phyloP scores from a whole-genome alignment of 768 basidiomycete genomes.

The Lactarius deliciosus region DNA sequence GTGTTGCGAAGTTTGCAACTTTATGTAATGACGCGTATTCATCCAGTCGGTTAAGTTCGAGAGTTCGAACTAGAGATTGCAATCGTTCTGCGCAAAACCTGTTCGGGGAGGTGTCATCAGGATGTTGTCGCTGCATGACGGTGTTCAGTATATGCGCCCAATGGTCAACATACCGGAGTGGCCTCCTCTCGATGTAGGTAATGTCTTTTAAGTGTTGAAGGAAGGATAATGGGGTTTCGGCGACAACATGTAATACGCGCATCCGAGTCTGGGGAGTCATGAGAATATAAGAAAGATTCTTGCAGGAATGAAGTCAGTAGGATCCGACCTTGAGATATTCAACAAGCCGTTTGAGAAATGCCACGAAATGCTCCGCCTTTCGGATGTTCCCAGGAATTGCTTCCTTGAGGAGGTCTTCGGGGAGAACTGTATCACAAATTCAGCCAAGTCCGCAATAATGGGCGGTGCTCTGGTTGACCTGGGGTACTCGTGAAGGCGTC shows the following conservation, averaged over 20 bases:
- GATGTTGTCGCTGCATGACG: slow-evolving; percentile 11
- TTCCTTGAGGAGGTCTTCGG: slow-evolving; percentile 92
- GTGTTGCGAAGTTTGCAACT: slow-evolving; percentile 92
- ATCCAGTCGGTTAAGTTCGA: slow-evolving; percentile 86
- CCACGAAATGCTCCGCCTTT: slow-evolving; percentile 98
- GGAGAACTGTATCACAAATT: slow-evolving; percentile 57
- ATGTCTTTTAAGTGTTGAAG: slow-evolving; percentile 98
- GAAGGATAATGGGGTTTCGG: slow-evolving; percentile 96
- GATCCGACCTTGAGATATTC: slow-evolving; percentile 89
- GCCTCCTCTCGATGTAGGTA: slow-evolving; percentile 94
- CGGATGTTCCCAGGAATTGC: slow-evolving; percentile 98
- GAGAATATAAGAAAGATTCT: background rate
- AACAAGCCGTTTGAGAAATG: slow-evolving; percentile 96
- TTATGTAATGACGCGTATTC: slow-evolving; percentile 92
- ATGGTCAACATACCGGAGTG: slow-evolving; percentile 67
- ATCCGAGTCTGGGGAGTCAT: slow-evolving; percentile 74
- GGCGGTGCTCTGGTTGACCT: slow-evolving; percentile 43
- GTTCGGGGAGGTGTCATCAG: slow-evolving; percentile 6
- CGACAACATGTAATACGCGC: slow-evolving; percentile 99
- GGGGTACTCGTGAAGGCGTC: slow-evolving; percentile 91
- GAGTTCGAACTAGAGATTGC: slow-evolving; percentile 88
- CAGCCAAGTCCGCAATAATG: slow-evolving; percentile 16
- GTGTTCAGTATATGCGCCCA: background rate
- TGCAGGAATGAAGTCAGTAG: background rate
- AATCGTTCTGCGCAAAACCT: slow-evolving; percentile 97